Base-by-base conservation (phyloP, 257 asterid species). In the Avicennia marina region DNA sequence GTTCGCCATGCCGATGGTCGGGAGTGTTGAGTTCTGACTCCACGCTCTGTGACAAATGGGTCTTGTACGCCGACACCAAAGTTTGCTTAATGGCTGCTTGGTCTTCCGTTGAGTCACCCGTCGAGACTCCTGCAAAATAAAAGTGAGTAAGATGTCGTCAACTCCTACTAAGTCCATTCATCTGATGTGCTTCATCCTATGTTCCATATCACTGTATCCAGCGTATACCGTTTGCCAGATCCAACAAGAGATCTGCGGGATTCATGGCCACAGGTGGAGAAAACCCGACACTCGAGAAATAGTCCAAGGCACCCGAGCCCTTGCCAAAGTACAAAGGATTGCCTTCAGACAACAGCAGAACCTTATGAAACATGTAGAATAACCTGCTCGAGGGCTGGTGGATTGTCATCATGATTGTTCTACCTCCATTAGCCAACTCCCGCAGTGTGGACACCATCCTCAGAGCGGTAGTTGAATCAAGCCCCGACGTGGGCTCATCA, bases 341-440 rank as follows among this genome's bases (percentile, higher is more conserved):
- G 10, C 74, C 81, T 22, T 66, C 81, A 20, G 68, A 62, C 55
- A 75, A 18, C 53, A 66, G 44, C n/a, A 66, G 58, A 3, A 85
- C 85, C 69, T 79, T 81, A 26, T 81, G 90, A 52, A 85, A 85
- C 90, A 79, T 65, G 47, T 85, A 78, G 55, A 48, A 85, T 27
- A 85, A 60, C 72, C 87, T 70, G 34, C 94, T 85, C n/a, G 94
- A 85, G 0, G 90, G 86, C 58, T 84, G 94, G 54, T 84, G 94
- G 21, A 84, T 72, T 12, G 94, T 78, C 89, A 81, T 76, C 64
- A 81, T 72, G 31, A 84, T 73, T 10, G 82, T 81, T 17, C 87
- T 70, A 0, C 89, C 94, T 10, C 78, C 78, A 22, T 65, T 65
- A 4, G 86, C 81, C 50, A 81, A 70, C 32, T 82, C 78, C 64